Conservation (phyloP, 805 yeast species). For the Suhomyces tanzawaensis region DNA sequence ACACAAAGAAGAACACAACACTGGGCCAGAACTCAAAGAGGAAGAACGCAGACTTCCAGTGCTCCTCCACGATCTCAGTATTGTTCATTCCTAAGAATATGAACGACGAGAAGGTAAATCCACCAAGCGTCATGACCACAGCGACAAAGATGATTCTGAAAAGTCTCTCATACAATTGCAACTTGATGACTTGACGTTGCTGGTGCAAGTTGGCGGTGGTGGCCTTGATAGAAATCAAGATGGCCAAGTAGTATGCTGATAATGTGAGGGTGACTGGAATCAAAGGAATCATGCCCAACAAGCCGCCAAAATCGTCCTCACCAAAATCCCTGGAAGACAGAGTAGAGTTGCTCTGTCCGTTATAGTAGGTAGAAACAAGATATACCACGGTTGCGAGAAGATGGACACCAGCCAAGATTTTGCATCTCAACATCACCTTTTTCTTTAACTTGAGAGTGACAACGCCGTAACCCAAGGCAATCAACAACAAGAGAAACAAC, state of each 20-base stretch:
- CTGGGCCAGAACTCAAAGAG: conserved; percentile 94
- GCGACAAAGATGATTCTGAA: conserved; percentile 74
- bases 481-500: conserved; percentile 79
- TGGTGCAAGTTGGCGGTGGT: conserved; percentile 73
- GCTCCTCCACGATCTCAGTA: conserved; percentile 73
- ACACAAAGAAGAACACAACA: conserved; percentile 78
- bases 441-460: conserved; percentile 82
- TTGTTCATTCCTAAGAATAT: conserved; percentile 71
- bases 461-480: conserved; percentile 91
- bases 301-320: conserved; percentile 46
- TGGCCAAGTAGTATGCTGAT: conserved; percentile 69
- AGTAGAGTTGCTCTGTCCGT: conserved; percentile 22
- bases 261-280: conserved; percentile 72
- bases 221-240: conserved; percentile 66
- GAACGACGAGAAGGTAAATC: conserved; percentile 68
- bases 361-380: conserved; percentile 33
- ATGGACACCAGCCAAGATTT: conserved; percentile 40
- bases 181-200: conserved; percentile 89
- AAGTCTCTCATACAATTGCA: conserved; percentile 78
- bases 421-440: conserved; percentile 61
- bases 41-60: conserved; percentile 92
- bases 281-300: conserved; percentile 54
- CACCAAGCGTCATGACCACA: conserved; percentile 64
- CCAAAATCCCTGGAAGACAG: conserved; percentile 42
- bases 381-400: conserved; percentile 36